A percentile compares a stretch with the other conserved stretches of the same genome.
phyloP scores from a whole-genome alignment of 108 stramenopile species.

The Asterionellopsis glacialis region DNA sequence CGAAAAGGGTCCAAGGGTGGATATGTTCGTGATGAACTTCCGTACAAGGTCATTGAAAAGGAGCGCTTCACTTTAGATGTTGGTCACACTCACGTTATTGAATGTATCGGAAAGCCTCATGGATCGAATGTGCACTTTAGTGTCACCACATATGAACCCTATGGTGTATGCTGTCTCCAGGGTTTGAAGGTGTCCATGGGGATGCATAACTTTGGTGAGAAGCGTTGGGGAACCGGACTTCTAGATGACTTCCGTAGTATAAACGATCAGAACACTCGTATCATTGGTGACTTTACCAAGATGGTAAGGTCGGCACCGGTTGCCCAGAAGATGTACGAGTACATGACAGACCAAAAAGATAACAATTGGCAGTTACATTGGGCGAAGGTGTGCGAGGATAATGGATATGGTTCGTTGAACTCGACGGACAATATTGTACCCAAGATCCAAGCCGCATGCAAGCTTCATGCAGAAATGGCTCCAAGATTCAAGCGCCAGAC shows the following conservation, averaged over 20 bases:
- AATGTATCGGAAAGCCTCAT: slow-evolving; percentile 27
- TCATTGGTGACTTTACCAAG: slow-evolving; percentile 38
- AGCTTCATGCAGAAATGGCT: slow-evolving; percentile 11
- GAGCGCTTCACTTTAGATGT: slow-evolving; percentile 27
- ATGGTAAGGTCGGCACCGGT: slow-evolving; percentile 23
- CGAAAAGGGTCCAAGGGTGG: slow-evolving; percentile 10
- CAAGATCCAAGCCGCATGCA: slow-evolving; percentile 15
- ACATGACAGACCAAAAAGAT: slow-evolving; percentile 11
- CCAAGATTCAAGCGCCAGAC: slow-evolving; percentile 15
- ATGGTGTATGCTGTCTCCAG: slow-evolving; percentile 31
- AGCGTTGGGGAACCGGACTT: slow-evolving; percentile 20
- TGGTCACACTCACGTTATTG: slow-evolving; percentile 28
- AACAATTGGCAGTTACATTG: slow-evolving; percentile 32
- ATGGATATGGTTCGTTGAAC: slow-evolving; percentile 14
- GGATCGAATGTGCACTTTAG: slow-evolving; percentile 25
- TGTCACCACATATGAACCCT: slow-evolving; percentile 26
- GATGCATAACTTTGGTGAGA: slow-evolving; percentile 40
- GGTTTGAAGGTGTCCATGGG: slow-evolving; percentile 27
- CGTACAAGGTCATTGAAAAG: slow-evolving; percentile 1
- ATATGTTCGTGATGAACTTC: slow-evolving; percentile 6
- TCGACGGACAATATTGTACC: slow-evolving; percentile 14
- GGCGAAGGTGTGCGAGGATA: slow-evolving; percentile 12
- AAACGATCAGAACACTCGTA: slow-evolving; percentile 27
- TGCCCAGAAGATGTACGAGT: slow-evolving; percentile 21
- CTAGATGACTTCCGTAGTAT: slow-evolving; percentile 19